A percentile compares a stretch with the other conserved stretches of the same genome.
phyloP scores from a whole-genome alignment of 2,329 filamentous ascomycete genomes.

The Calycina marina region DNA sequence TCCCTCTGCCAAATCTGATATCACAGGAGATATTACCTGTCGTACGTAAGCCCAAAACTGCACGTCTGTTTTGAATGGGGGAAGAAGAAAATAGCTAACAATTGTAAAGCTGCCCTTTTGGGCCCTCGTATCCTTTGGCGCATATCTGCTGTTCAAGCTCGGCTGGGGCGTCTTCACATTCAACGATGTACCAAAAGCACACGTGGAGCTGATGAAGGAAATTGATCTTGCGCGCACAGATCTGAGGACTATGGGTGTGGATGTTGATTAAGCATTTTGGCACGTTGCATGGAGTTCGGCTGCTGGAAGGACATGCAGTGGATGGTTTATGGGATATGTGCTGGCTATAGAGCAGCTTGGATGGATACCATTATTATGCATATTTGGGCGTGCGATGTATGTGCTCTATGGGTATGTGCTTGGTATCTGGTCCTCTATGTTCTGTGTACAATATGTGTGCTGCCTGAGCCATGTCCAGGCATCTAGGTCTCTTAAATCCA shows the following conservation, averaged over 20 bases:
- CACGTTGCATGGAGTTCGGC: no score
- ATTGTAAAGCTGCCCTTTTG: conserved; percentile 70
- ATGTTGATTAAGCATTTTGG: conserved; percentile 27
- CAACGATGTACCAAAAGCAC: conserved; percentile 85
- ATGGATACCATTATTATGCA: no score
- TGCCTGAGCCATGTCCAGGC: neutral
- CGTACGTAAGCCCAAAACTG: conserved; percentile 37
- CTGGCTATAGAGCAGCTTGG: no score
- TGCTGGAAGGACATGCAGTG: no score
- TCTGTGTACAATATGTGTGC: neutral
- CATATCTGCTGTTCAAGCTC: conserved; percentile 81
- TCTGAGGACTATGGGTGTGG: conserved; percentile 58
- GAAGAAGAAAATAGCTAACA: no score
- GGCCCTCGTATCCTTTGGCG: conserved; percentile 78
- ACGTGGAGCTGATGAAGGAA: conserved; percentile 77
- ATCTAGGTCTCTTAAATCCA: neutral
- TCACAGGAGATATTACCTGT: conserved; percentile 81
- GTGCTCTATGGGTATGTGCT: no score
- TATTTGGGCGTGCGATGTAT: no score
- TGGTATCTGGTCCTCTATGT: neutral
- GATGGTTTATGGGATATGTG: no score
- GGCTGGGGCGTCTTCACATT: conserved; percentile 91
- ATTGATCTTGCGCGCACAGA: conserved; percentile 66
- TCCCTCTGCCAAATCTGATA: conserved; percentile 63
- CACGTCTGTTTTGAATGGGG: no score